Conservation (phyloP, 768 basidiomycete genomes). For the Vishniacozyma victoriae region DNA sequence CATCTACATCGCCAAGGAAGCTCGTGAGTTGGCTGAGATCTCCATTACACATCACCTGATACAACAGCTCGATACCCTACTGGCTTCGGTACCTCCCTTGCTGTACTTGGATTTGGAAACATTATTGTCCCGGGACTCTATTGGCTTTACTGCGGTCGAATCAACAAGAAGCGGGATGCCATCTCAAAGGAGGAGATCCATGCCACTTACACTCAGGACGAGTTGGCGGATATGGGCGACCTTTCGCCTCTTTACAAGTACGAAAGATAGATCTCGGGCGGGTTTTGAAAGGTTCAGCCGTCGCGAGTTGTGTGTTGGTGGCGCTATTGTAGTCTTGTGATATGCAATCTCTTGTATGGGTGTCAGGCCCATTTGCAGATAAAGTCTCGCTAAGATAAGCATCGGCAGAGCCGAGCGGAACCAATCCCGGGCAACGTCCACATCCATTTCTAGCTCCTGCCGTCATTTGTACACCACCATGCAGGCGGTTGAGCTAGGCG, state of each 20-base stretch:
- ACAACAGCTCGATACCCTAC: constrained; percentile 23
- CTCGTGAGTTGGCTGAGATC: constrained; percentile 14
- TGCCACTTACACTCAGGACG: constrained; percentile 25
- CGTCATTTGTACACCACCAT: no score
- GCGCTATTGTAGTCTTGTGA: no score
- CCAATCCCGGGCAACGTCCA: no score
- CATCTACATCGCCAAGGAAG: constrained; percentile 32
- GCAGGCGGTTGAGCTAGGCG: no score
- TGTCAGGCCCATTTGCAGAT: no score
- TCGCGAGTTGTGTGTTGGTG: no score
- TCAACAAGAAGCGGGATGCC: constrained; percentile 25
- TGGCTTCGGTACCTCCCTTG: constrained; percentile 34
- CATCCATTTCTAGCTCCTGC: no score
- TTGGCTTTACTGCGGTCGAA: constrained; percentile 15
- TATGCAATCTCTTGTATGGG: no score
- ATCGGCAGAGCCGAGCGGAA: no score
- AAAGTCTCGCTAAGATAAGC: no score
- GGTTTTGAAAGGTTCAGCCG: no score
- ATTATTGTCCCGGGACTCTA: constrained; percentile 23
- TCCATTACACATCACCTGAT: background rate
- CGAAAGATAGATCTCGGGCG: constrained; percentile 23
- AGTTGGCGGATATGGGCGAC: constrained; percentile 33
- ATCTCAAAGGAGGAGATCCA: constrained; percentile 30
- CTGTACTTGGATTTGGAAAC: constrained; percentile 18
- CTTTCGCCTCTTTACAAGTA: constrained; percentile 34